Conservation (phyloP, 1,284 basidiomycete genomes). For the Hemileia vastatrix region DNA sequence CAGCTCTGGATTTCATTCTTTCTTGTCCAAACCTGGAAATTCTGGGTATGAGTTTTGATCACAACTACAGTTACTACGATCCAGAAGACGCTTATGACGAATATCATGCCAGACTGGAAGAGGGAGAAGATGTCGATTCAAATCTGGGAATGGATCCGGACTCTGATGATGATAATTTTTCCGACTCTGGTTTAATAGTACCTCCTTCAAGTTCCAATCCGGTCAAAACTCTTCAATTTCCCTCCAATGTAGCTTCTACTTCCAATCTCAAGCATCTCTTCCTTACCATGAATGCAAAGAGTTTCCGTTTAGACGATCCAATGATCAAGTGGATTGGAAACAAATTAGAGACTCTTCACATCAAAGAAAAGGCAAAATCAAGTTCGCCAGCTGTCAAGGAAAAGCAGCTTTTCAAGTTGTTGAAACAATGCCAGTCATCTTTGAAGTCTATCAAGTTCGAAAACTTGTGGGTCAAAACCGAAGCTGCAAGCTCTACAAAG, state of each 20-base stretch:
- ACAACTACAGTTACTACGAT: not conserved
- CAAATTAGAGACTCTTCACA: too few relatives aligned
- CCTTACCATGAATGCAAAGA: too few relatives aligned
- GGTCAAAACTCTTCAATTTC: not conserved
- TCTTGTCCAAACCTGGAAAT: not conserved
- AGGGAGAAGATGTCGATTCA: not conserved
- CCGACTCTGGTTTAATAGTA: not conserved
- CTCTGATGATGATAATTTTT: not conserved
- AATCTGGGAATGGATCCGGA: not conserved
- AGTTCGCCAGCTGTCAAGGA: too few relatives aligned
- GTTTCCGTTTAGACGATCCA: too few relatives aligned
- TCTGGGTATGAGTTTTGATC: not conserved
- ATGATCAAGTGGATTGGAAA: too few relatives aligned
- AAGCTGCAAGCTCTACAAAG: too few relatives aligned
- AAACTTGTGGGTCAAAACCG: too few relatives aligned
- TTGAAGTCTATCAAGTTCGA: too few relatives aligned
- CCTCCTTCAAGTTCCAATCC: not conserved
- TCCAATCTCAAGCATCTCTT: not conserved
- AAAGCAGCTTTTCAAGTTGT: too few relatives aligned
- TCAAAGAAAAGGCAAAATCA: too few relatives aligned
- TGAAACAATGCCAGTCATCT: too few relatives aligned
- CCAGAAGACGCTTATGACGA: not conserved
- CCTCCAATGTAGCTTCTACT: not conserved
- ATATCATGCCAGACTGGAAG: not conserved
- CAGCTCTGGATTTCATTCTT: not conserved